A percentile compares a stretch with the other conserved stretches of the same genome.
Conservation (phyloP, 306 rosid species). For the Psophocarpus tetragonolobus region DNA sequence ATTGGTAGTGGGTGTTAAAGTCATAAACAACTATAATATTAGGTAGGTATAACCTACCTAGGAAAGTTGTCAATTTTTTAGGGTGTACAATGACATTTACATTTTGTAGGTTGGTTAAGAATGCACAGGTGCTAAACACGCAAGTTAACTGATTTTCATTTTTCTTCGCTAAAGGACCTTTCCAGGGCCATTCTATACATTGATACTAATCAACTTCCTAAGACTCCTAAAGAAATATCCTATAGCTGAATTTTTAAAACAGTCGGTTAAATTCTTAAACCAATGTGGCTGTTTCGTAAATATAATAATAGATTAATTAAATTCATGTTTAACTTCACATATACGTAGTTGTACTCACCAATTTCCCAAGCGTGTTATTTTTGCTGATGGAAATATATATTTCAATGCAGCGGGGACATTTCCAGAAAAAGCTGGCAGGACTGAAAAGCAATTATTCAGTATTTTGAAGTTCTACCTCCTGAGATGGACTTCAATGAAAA, state of each 20-base stretch:
- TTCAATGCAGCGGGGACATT: conserved; percentile 85
- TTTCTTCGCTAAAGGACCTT: not conserved
- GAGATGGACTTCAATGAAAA: conserved; percentile 21
- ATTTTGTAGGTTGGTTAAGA: conserved; percentile 8
- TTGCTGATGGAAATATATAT: conserved; percentile 75
- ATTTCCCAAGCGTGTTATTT: conserved; percentile 86
- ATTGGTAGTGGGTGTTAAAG: not conserved
- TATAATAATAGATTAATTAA: not conserved
- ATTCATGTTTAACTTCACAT: conserved; percentile 17
- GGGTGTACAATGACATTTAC: conserved; percentile 1
- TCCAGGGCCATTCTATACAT: not conserved
- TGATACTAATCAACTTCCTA: conserved; percentile 15
- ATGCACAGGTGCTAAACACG: not conserved
- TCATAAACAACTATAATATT: not conserved
- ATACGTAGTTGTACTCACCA: conserved; percentile 53
- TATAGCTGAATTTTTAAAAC: not conserved
- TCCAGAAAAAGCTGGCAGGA: conserved; percentile 95
- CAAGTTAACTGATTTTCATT: not conserved
- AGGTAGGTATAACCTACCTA: not conserved
- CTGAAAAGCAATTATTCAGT: conserved; percentile 50
- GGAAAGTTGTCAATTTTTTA: not conserved
- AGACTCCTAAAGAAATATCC: conserved; percentile 1
- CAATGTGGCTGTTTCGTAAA: not conserved
- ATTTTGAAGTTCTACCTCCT: not conserved
- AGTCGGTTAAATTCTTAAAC: not conserved